A percentile compares a stretch with the other conserved stretches of the same genome.
Evolutionary conservation across 2,329 filamentous ascomycete species (phyloP).

Genomic region (Fusarium subtropicale): DNA sequence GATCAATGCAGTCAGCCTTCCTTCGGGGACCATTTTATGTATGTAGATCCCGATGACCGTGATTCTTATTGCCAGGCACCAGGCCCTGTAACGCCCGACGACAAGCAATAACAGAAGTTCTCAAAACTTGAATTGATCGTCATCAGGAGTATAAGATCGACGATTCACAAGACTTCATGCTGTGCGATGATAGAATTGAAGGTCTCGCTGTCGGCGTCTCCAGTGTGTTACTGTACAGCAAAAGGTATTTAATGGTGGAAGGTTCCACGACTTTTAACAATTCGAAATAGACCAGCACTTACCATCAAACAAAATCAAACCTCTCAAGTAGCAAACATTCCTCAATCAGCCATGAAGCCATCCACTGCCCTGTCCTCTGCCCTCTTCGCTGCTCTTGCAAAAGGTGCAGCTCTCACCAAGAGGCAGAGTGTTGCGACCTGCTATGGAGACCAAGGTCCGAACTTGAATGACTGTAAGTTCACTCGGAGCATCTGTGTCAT

Average conservation of each 20-base stretch:
- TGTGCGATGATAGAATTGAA: not conserved
- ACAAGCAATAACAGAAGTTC: not conserved
- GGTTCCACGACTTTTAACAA: not conserved
- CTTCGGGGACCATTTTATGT: not conserved
- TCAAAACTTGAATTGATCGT: not conserved
- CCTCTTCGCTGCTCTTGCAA: accelerated
- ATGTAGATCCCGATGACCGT: not conserved
- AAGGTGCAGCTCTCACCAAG: not conserved
- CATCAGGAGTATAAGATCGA: not conserved
- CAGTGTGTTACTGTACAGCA: not conserved
- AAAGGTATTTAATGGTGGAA: not conserved
- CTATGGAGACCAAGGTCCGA: not conserved
- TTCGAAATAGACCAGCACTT: accelerated
- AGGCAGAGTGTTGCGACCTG: not conserved
- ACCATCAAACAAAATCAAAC: too few species aligned
- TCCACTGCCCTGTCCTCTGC: not conserved
- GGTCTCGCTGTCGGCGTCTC: not conserved
- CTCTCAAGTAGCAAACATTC: not conserved
- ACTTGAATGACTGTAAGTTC: not conserved
- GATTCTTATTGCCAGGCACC: not conserved
- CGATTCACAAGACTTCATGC: not conserved
- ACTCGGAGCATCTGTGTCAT: too few species aligned
- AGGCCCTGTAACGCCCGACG: not conserved
- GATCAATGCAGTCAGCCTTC: not conserved
- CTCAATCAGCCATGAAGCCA: not conserved